Base-by-base conservation (phyloP, 768 basidiomycete genomes). In the Tephrocybe rancida region DNA sequence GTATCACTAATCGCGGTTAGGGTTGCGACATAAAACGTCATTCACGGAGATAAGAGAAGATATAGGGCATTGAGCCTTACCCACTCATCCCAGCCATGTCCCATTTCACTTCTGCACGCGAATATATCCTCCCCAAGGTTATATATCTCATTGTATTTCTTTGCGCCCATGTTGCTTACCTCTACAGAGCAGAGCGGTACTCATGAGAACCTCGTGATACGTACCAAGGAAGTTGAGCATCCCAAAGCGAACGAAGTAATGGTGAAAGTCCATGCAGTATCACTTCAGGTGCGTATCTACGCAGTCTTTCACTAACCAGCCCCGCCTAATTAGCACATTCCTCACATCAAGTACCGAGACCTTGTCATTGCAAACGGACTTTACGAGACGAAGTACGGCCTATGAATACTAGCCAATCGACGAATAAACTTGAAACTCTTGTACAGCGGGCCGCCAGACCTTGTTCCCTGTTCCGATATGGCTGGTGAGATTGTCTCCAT, bases 401-500 rank as follows among this genome's bases (percentile, higher is more conserved):
- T 18, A 30, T 27, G 32, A 6, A 1, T 2, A n/a, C n/a, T n/a
- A n/a, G n/a, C n/a, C n/a, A n/a, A 5, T 29, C 2, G 13, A n/a
- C n/a, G 16, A 18, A 10, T 30, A 3, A 48, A 10, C 19, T 18
- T 9, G 47, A 3, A n/a, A 0, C 2, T 37, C 16, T 3, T 29
- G 14, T 21, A 39, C 25, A 62, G 63, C 6, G 45, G 50, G 9
- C 44, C 61, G 4, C 18, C 35, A n/a, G 59, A 72, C 46, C 60
- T 72, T 0, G 69, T 77, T 9, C 73, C 73, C 30, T 71, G 69
- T 58, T 75, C 84, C 0, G 83, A 86, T 59, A 74, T 78, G 67
- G 81, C 84, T 16, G 84, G 85, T 11, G 83, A 84, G 59, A 69
- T 86, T 44, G 64, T 84, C 27, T 72, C 78, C 1, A 61, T 83